phyloP scores from a whole-genome alignment of 306 rosid genomes.

The Prunus davidiana region DNA sequence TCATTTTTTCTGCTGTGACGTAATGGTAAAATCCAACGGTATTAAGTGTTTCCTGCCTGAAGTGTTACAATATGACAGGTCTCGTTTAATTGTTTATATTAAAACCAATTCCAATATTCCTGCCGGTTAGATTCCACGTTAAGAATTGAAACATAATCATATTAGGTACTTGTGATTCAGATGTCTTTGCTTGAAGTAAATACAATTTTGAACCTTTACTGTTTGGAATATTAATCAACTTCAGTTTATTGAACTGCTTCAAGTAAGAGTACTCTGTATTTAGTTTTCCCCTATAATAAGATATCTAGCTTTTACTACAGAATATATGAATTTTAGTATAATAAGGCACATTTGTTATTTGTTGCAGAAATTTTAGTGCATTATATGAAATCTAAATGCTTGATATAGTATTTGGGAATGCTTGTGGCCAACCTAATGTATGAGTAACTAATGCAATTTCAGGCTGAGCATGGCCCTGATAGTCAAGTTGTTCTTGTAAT shows the following conservation, averaged over 20 bases:
- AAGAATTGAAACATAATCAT: not conserved
- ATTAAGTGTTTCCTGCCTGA: not conserved
- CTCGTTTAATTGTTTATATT: not conserved
- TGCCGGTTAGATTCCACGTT: not conserved
- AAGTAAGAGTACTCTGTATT: not conserved
- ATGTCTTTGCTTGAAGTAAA: not conserved
- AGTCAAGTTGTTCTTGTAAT: conserved; percentile 99
- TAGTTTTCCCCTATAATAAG: not conserved
- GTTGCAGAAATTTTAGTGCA: not conserved
- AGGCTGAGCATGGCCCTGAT: conserved; percentile 99
- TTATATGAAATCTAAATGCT: not conserved
- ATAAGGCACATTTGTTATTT: not conserved
- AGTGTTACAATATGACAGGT: not conserved
- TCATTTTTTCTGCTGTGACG: not conserved
- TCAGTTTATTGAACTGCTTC: not conserved
- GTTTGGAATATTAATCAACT: not conserved
- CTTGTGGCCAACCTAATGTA: conserved; percentile 19
- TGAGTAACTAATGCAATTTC: conserved; percentile 32
- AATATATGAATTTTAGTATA: not conserved
- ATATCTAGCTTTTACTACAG: not conserved
- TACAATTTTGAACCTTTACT: not conserved
- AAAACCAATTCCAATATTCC: not conserved
- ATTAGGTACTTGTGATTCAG: not conserved
- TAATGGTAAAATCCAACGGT: not conserved
- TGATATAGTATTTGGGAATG: not conserved